Conservation (phyloP, 371 early-diverging fungal species). For the Paraphysoderma sedebokerense region DNA sequence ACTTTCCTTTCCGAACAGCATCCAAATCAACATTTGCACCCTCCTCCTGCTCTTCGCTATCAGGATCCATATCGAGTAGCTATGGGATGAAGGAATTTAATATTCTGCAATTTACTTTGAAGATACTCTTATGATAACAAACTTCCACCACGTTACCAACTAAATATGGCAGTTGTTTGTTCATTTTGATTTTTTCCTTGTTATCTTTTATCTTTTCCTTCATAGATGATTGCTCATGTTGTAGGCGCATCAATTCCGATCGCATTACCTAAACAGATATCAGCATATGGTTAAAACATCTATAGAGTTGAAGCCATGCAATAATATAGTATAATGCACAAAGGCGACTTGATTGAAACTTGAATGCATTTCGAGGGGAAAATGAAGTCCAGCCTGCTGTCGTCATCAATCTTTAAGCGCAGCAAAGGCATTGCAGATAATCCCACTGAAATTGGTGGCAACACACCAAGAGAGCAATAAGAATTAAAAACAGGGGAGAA, state of each 20-base stretch:
- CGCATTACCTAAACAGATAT: conserved; percentile 55
- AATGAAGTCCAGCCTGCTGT: too few species aligned
- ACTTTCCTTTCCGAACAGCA: conserved; percentile 83
- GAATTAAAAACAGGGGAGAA: too few species aligned
- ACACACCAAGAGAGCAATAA: too few species aligned
- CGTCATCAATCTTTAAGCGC: too few species aligned
- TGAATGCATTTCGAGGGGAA: too few species aligned
- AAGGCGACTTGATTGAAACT: too few species aligned
- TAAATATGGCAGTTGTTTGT: conserved; percentile 97
- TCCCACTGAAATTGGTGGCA: too few species aligned
- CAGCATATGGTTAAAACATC: too few species aligned
- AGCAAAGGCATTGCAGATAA: too few species aligned
- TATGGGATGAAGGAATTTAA: conserved; percentile 9
- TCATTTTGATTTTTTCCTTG: conserved; percentile 96
- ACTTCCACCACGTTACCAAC: conserved; percentile 99
- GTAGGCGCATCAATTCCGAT: conserved; percentile 66
- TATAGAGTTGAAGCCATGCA: too few species aligned
- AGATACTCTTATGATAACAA: conserved; percentile 1
- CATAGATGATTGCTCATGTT: conserved; percentile 77
- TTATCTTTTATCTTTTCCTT: conserved; percentile 95
- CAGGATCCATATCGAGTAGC: conserved; percentile 85
- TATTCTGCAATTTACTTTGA: background rate
- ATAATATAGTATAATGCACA: too few species aligned
- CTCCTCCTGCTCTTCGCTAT: conserved; percentile 68
- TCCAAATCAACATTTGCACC: conserved; percentile 90